phyloP scores from a whole-genome alignment of 148 eudicot species.

The Silene conica region DNA sequence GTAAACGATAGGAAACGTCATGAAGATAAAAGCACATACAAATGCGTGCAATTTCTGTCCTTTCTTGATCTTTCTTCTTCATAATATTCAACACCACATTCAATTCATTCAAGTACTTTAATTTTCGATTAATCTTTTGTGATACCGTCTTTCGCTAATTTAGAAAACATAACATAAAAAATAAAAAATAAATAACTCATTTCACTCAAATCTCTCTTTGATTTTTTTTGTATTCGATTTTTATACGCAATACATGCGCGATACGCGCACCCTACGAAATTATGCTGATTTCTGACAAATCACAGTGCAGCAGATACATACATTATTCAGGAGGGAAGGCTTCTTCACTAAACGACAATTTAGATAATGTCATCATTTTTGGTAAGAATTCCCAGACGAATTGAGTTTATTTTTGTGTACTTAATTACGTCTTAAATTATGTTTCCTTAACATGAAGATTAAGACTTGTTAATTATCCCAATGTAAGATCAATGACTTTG shows the following conservation, averaged over 20 bases:
- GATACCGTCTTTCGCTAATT: no score
- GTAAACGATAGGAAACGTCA: slow-evolving; percentile 6
- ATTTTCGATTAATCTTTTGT: no score
- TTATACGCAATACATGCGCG: slow-evolving; percentile 11
- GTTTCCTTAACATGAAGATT: neutral
- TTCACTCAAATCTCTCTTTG: no score
- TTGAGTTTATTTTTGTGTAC: slow-evolving; percentile 1
- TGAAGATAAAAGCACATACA: neutral
- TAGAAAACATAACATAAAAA: no score
- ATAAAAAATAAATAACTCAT: no score
- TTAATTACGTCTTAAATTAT: neutral
- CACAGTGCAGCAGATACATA: slow-evolving; percentile 7
- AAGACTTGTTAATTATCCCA: neutral
- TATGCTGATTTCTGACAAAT: slow-evolving; percentile 20
- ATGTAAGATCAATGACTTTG: neutral
- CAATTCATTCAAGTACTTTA: neutral
- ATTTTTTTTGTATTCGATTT: no score
- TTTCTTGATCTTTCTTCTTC: neutral
- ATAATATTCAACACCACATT: slow-evolving; percentile 6
- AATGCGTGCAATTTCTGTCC: slow-evolving; percentile 7
- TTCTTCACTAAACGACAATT: slow-evolving; percentile 15
- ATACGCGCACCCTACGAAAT: neutral
- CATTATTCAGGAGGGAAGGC: neutral
- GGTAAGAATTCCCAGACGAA: slow-evolving; percentile 7
- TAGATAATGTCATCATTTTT: slow-evolving; percentile 11